Evolutionary conservation across 108 stramenopile genomes (phyloP).

Genomic region (Cylindrotheca fusiformis): DNA sequence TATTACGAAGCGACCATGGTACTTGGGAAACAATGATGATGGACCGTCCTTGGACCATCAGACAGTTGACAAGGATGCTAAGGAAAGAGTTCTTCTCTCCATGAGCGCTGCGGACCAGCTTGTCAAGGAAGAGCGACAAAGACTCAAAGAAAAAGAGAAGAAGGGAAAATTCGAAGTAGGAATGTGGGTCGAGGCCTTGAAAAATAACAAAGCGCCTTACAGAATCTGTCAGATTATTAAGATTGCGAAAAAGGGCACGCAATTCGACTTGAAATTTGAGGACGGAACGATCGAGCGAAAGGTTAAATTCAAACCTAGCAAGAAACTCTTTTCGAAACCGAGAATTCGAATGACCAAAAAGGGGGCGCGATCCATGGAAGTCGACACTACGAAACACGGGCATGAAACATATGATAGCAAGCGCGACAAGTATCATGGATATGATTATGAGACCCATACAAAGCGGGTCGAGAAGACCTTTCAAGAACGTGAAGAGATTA

Average conservation of each 20-base stretch:
- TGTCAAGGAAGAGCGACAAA: slow-evolving; percentile 51
- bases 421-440: slow-evolving; percentile 91
- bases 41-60: slow-evolving; percentile 95
- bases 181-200: slow-evolving; percentile 90
- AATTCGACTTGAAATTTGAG: slow-evolving; percentile 78
- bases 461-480: slow-evolving; percentile 54
- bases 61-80: slow-evolving; percentile 34
- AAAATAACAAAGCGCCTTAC: slow-evolving; percentile 80
- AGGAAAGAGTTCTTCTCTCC: slow-evolving; percentile 44
- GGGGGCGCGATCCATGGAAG: slow-evolving; percentile 43
- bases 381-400: slow-evolving; percentile 49
- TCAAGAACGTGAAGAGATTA: slow-evolving; percentile 62
- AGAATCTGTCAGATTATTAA: slow-evolving; percentile 81
- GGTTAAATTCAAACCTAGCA: slow-evolving; percentile 52
- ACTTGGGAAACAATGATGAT: slow-evolving; percentile 75
- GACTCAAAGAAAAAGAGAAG: slow-evolving; percentile 39
- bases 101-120: slow-evolving; percentile 57
- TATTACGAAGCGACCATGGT: slow-evolving; percentile 98
- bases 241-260: slow-evolving; percentile 56
- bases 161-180: slow-evolving; percentile 52
- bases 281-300: slow-evolving; percentile 72
- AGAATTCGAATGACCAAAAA: slow-evolving; percentile 90
- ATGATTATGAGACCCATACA: slow-evolving; percentile 67
- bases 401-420: slow-evolving; percentile 89
- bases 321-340: slow-evolving; percentile 55